Evolutionary conservation across 768 basidiomycete genomes (phyloP).

Genomic region (Mycena galericulata): DNA sequence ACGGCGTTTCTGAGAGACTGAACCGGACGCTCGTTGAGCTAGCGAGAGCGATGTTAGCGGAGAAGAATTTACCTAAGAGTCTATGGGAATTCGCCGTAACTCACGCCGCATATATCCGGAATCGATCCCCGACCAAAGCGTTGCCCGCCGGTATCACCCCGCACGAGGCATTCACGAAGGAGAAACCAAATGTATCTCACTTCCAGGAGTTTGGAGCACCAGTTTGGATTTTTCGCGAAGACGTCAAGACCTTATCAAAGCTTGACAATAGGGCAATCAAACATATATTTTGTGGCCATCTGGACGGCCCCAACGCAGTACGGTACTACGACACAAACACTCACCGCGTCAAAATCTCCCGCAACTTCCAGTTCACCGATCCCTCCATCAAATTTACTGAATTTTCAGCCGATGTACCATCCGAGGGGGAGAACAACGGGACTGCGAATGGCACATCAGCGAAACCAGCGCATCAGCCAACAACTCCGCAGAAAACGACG

Average conservation of each 20-base stretch:
- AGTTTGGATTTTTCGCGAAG: slow-evolving; percentile 25
- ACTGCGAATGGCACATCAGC: background rate
- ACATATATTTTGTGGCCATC: slow-evolving; percentile 20
- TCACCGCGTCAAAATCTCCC: background rate
- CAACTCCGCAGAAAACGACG: too few species aligned
- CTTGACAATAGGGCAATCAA: background rate
- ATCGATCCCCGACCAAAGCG: slow-evolving; percentile 17
- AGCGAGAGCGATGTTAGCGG: slow-evolving; percentile 45
- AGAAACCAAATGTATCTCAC: slow-evolving; percentile 13
- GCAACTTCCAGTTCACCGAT: background rate
- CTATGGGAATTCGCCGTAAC: slow-evolving; percentile 38
- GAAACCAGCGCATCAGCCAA: background rate
- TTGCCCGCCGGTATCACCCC: background rate
- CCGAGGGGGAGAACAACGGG: background rate
- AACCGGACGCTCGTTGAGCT: slow-evolving; percentile 47
- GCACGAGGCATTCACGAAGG: slow-evolving; percentile 7
- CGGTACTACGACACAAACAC: slow-evolving; percentile 22
- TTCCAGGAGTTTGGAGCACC: slow-evolving; percentile 15
- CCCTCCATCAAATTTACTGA: too few species aligned
- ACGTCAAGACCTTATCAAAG: slow-evolving; percentile 4
- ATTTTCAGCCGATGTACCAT: background rate
- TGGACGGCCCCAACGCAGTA: slow-evolving; percentile 6
- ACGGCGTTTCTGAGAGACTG: slow-evolving; percentile 52
- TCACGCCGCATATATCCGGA: slow-evolving; percentile 39
- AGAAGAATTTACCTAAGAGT: slow-evolving; percentile 22